Percentiles rank a stretch among this genome's conserved stretches.
Evolutionary conservation across 768 basidiomycete genomes (phyloP).

Genomic region (Daedaleopsis nitida): DNA sequence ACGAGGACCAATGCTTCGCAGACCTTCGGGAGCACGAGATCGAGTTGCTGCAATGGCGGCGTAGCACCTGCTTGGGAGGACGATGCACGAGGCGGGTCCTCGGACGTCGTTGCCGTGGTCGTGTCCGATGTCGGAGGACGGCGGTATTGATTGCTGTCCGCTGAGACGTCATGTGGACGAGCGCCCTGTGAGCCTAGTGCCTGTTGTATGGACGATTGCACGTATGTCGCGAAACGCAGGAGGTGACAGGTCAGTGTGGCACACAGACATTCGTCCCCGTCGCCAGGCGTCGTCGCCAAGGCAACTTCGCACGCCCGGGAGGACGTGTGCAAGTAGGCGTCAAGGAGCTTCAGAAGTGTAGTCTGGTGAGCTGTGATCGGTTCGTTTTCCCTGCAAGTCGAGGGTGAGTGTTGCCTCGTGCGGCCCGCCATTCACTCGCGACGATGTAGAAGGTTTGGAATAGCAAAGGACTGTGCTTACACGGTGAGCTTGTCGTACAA

Average conservation of each 20-base stretch:
- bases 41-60: conserved; percentile 46
- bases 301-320: conserved; percentile 29
- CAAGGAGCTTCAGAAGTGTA: conserved; percentile 83
- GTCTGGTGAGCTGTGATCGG: conserved; percentile 84
- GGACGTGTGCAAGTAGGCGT: conserved; percentile 72
- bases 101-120: conserved; percentile 1
- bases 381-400: conserved; percentile 56
- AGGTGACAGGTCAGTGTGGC: conserved; percentile 53
- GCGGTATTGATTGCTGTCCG: background rate
- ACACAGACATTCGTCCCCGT: conserved; percentile 42
- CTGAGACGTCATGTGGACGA: background rate
- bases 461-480: conserved; percentile 42
- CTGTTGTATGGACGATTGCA: conserved; percentile 51
- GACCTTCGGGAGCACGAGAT: conserved; percentile 73
- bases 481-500: conserved; percentile 63
- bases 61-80: conserved; percentile 6
- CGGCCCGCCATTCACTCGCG: background rate
- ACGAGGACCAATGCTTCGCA: conserved; percentile 81
- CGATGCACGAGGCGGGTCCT: background rate
- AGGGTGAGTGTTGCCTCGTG: background rate
- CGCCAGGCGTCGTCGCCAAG: conserved; percentile 43
- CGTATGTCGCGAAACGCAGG: conserved; percentile 60
- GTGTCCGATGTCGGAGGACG: conserved; percentile 1
- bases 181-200: conserved; percentile 39
- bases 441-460: background rate